Evolutionary conservation across 495 filamentous ascomycete species (phyloP), one percentile per base, ranked within the genome.

Genomic region (Neurospora sp.): DNA sequence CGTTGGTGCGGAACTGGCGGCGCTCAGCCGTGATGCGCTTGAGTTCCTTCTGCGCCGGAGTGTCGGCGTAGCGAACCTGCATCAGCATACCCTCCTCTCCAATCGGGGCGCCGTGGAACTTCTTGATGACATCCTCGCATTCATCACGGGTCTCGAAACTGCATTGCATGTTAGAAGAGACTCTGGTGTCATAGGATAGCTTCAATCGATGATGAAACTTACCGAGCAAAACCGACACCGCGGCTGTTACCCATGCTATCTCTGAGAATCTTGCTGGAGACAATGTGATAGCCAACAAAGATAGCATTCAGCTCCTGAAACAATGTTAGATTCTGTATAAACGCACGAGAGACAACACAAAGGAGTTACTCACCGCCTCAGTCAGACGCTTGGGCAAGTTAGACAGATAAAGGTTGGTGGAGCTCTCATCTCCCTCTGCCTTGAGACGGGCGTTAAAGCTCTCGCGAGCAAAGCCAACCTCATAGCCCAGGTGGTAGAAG

Each of bases 201-300:
- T 1, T 37, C 3, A 18, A 35, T 5, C 16, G 40, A 20, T 35
- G n/a, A 37, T 9, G 40, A 27, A 48, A 83, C 87, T 81, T 82
- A 97, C 95, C 95, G 89, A 79, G 96, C 96, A 83, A 99, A 99
- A 37, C 96, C 96, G 74, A 98, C 96, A 79, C 96, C 95, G 78
- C 96, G 95, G 81, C 95, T 97, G 72, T 94, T 91, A 71, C 94
- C 96, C 75, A 93, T 90, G 74, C 88, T 87, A 80, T 98, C 94
- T 68, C 94, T 92, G 73, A 97, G 91, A 76, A 99, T 96, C 82
- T 96, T 93, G 85, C 92, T 91, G 0, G 95, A 98, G 68, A 93
- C 88, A 59, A 97, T 93, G 76, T 88, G 88, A 83, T 92, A 95
- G 22, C 92, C 92, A 75, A 88, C 84, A 81, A 98, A 98, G 73